Conservation (phyloP, 768 basidiomycete species). For the Trametes punicea region DNA sequence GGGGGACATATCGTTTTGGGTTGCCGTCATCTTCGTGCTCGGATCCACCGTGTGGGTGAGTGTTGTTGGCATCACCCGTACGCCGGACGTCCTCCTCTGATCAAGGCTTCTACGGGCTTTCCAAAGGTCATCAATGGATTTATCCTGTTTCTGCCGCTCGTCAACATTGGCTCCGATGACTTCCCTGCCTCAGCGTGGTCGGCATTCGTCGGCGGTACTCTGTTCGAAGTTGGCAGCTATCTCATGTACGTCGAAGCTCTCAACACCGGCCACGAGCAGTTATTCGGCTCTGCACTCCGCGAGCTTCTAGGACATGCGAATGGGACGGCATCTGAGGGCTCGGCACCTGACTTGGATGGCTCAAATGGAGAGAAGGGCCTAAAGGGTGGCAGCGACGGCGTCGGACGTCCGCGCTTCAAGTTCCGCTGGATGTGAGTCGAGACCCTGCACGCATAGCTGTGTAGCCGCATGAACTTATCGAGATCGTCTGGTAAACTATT, state of each 20-base stretch:
- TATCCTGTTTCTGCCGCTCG: constrained; percentile 47
- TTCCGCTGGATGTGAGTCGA: constrained; percentile 28
- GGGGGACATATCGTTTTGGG: constrained; percentile 28
- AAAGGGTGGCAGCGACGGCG: neutral
- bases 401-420: neutral
- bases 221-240: constrained; percentile 57
- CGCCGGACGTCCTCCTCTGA: too few species aligned
- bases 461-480: constrained; percentile 39
- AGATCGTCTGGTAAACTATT: constrained; percentile 29
- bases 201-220: constrained; percentile 55
- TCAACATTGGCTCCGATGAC: constrained; percentile 28
- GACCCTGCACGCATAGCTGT: constrained; percentile 17
- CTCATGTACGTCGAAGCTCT: constrained; percentile 53
- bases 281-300: constrained; percentile 36
- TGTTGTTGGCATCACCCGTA: too few species aligned
- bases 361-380: constrained; percentile 2
- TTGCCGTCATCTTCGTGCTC: constrained; percentile 25
- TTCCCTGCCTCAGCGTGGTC: constrained; percentile 38
- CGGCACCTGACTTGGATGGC: neutral
- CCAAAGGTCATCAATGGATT: constrained; percentile 59
- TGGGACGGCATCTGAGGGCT: neutral
- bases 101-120: constrained; percentile 14
- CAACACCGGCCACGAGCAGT: constrained; percentile 41
- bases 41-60: constrained; percentile 24
- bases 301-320: constrained; percentile 15